Evolutionary conservation across 2,329 filamentous ascomycete species (phyloP).

Genomic region (Alternaria alternata): DNA sequence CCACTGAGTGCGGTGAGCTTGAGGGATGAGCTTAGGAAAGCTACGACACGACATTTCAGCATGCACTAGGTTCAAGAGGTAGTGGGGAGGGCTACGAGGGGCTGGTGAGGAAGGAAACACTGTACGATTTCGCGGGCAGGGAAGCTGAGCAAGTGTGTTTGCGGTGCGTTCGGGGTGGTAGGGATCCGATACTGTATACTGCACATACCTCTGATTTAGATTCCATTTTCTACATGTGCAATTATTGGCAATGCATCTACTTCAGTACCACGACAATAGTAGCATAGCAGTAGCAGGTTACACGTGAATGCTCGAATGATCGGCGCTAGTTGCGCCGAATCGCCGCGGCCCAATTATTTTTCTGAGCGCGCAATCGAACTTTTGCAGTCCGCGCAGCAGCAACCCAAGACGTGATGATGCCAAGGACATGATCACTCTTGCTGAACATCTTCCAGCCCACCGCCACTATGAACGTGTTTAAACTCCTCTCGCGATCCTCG

Average conservation of each 20-base stretch:
- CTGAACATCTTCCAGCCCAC: background rate
- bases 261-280: constrained; percentile 2
- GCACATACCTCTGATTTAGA: constrained; percentile 52
- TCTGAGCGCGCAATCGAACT: constrained; percentile 25
- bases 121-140: constrained; percentile 33
- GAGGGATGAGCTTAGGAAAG: constrained; percentile 6
- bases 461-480: constrained; percentile 72
- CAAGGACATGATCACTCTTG: background rate
- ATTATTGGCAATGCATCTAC: constrained; percentile 38
- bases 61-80: constrained; percentile 9
- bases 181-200: constrained; percentile 47
- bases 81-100: constrained; percentile 3
- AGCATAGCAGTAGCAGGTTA: constrained; percentile 1
- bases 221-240: constrained; percentile 46
- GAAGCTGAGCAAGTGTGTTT: constrained; percentile 26
- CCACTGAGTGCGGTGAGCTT: constrained; percentile 33
- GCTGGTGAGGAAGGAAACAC: constrained; percentile 14
- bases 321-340: constrained; percentile 30
- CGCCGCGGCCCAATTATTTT: constrained; percentile 31
- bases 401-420: constrained; percentile 3
- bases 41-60: constrained; percentile 15
- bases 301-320: constrained; percentile 14
- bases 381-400: constrained; percentile 18
- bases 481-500: constrained; percentile 74
- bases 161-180: constrained; percentile 30